Percentiles rank a stretch among this genome's conserved stretches.
Evolutionary conservation across 805 yeast species (phyloP).

Genomic region (Kockiozyma suomiensis): DNA sequence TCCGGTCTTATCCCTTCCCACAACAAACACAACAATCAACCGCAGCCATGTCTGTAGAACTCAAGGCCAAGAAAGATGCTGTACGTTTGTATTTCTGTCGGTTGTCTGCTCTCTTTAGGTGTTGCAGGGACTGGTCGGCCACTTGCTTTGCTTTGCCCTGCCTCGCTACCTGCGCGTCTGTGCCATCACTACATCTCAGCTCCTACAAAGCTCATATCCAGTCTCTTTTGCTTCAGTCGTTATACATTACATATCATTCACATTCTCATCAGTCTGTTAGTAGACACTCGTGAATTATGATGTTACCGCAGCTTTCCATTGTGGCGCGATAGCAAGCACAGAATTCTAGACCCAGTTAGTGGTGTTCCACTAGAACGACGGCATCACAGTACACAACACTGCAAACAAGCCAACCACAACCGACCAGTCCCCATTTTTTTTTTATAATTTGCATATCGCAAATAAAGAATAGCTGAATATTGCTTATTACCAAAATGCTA

Average conservation of each 20-base stretch:
- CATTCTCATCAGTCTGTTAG: too few species aligned
- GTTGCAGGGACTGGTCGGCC: not conserved
- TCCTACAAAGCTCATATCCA: not conserved
- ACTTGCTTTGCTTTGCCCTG: not conserved
- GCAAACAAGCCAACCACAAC: not conserved
- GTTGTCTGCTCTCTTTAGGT: not conserved
- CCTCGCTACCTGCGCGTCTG: not conserved
- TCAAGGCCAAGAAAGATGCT: slow-evolving; percentile 43
- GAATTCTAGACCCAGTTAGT: too few species aligned
- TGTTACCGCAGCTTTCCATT: too few species aligned
- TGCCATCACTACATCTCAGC: not conserved
- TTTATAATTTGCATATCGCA: too few species aligned
- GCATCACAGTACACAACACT: too few species aligned
- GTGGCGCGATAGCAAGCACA: too few species aligned
- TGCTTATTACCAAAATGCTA: not conserved
- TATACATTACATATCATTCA: too few species aligned
- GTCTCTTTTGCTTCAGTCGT: too few species aligned
- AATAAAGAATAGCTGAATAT: too few species aligned
- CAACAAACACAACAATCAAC: not conserved
- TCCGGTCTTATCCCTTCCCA: not conserved
- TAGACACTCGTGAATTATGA: too few species aligned
- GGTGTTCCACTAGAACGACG: too few species aligned
- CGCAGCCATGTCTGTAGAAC: slow-evolving; percentile 12
- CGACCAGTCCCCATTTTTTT: not conserved
- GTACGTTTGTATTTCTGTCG: too few species aligned